A percentile compares a stretch with the other conserved stretches of the same genome.
These are phyloP conservation scores for Piper longum DNA, from an alignment of 164 flowering plant species.

Conservation along the genomic window DNA sequence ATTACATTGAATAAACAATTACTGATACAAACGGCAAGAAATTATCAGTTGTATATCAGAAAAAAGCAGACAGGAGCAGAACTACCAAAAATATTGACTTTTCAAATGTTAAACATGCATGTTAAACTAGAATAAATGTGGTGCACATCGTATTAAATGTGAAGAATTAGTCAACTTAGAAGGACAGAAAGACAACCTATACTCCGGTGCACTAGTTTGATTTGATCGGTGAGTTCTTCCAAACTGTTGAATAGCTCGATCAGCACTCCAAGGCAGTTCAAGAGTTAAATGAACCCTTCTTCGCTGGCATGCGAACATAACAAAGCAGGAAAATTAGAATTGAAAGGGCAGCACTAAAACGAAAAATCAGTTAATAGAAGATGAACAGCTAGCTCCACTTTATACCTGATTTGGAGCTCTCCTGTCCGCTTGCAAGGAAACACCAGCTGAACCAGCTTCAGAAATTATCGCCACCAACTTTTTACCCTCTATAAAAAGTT, in stretches of 20 bases:
- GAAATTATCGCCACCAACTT: constrained; percentile 89
- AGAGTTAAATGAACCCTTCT: constrained; percentile 93
- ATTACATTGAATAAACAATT: not conserved
- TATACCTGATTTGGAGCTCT: constrained; percentile 82
- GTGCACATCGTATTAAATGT: not conserved
- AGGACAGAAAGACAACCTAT: constrained; percentile 35
- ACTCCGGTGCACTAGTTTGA: constrained; percentile 96
- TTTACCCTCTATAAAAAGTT: constrained; percentile 88
- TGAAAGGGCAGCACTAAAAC: not conserved
- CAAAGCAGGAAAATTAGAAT: constrained; percentile 1
- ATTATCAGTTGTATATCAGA: not conserved
- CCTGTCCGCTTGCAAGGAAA: constrained; percentile 94
- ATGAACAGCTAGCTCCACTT: not conserved
- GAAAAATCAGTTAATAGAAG: not conserved
- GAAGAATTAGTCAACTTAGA: not conserved
- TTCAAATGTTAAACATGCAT: not conserved
- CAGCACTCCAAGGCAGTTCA: constrained; percentile 99
- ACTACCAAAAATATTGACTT: not conserved
- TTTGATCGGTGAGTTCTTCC: constrained; percentile 99
- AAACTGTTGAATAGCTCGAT: constrained; percentile 96
- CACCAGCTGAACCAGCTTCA: constrained; percentile 99
- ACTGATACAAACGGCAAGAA: too few species aligned
- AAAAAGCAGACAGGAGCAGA: not conserved
- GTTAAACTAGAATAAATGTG: not conserved
- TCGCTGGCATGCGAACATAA: constrained; percentile 33